phyloP scores from a whole-genome alignment of 2,329 filamentous ascomycete species.

The Diaporthe citrichinensis region DNA sequence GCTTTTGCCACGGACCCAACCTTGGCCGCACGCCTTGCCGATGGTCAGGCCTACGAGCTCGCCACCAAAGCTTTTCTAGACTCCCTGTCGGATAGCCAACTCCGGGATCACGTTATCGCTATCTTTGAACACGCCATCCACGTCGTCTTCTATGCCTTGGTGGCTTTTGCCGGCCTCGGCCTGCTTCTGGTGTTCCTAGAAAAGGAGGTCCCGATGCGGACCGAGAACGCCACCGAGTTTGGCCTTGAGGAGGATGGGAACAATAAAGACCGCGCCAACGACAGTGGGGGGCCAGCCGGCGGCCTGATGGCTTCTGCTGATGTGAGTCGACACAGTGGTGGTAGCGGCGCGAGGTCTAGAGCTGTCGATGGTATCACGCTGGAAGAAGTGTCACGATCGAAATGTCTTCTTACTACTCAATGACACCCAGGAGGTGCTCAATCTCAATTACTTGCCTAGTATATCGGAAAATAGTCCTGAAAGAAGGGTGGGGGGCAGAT shows the following conservation, averaged over 20 bases:
- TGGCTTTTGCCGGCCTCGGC: not conserved
- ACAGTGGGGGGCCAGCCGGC: not conserved
- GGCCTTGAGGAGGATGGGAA: not conserved
- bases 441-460: no score
- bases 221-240: not conserved
- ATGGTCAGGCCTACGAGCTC: not conserved
- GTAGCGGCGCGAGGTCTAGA: not conserved
- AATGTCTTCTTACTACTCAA: not conserved
- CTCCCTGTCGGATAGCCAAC: not conserved
- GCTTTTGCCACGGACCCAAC: not conserved
- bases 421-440: no score
- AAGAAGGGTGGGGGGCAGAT: no score
- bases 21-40: not conserved
- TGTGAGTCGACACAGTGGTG: not conserved
- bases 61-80: not conserved
- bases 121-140: not conserved
- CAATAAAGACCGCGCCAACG: not conserved
- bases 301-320: not conserved
- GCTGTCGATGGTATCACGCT: not conserved
- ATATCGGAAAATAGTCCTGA: no score
- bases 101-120: not conserved
- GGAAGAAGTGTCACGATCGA: not conserved
- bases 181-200: not conserved
- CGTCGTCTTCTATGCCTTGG: not conserved
- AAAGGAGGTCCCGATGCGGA: not conserved